phyloP scores from a whole-genome alignment of 192 early-diverging fungal species.

The Tieghemiomyces parasiticus region DNA sequence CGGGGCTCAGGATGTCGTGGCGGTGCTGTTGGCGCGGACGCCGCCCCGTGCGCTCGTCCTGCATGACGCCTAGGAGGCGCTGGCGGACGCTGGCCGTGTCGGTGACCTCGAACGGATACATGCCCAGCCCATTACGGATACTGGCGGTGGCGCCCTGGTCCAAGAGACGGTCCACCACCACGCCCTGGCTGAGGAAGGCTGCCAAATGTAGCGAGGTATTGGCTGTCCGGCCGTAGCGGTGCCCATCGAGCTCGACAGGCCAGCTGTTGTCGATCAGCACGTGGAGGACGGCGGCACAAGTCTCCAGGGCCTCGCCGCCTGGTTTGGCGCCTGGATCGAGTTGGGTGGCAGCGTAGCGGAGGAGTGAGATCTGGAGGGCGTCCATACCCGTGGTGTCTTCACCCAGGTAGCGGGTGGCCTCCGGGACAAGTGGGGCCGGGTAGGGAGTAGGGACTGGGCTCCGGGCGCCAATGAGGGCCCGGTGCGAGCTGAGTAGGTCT shows the following conservation, averaged over 20 bases:
- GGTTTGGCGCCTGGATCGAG: slow-evolving; percentile 24
- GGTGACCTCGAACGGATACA: slow-evolving; percentile 23
- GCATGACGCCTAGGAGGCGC: background rate
- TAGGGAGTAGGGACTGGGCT: slow-evolving; percentile 30
- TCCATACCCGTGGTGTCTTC: slow-evolving; percentile 36
- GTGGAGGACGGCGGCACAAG: slow-evolving; percentile 27
- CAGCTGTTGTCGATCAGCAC: slow-evolving; percentile 30
- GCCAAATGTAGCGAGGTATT: slow-evolving; percentile 34
- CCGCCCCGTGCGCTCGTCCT: background rate
- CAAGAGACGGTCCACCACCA: slow-evolving; percentile 27
- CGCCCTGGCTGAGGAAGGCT: slow-evolving; percentile 31
- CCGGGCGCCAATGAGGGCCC: slow-evolving; percentile 27
- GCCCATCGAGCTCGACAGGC: slow-evolving; percentile 29
- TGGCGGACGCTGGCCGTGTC: slow-evolving; percentile 11
- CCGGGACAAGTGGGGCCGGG: slow-evolving; percentile 26
- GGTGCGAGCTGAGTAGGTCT: slow-evolving; percentile 29
- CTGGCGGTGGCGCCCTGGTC: slow-evolving; percentile 29
- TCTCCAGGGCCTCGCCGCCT: slow-evolving; percentile 28
- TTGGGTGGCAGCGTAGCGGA: slow-evolving; percentile 28
- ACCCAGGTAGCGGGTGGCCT: slow-evolving; percentile 29
- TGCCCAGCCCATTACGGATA: slow-evolving; percentile 29
- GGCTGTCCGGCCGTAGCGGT: slow-evolving; percentile 28
- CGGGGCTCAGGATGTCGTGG: background rate
- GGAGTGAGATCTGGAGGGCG: slow-evolving; percentile 33
- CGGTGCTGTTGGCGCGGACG: background rate